Base-by-base conservation (phyloP, 2,329 filamentous ascomycete genomes). In the Fusarium proliferatum region DNA sequence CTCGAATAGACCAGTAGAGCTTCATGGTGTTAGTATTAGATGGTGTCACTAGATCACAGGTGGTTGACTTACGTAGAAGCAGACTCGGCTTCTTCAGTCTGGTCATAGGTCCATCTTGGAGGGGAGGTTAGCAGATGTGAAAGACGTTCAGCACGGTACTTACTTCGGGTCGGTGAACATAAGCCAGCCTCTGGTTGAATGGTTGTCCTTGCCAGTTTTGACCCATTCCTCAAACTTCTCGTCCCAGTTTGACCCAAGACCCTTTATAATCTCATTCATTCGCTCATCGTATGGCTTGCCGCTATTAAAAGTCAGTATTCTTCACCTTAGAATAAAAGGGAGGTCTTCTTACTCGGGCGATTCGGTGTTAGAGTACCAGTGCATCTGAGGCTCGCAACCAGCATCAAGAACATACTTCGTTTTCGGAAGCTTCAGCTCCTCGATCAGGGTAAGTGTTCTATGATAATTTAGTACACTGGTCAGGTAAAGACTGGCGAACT, bases 1-100 rank as follows among this genome's bases (percentile, higher is more conserved):
- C 1, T 73, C 70, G 13, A 73, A 74, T 0, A 74, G 59, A 1
- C 71, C 70, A 2, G 71, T 71, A 2, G 71, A 73, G 4, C 71
- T 73, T 9, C 2, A 6, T 9, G 5, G 7, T 2, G 3, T 11
- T 10, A 28, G 53, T 19, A 49, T 15, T 16, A 4, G n/a, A 6
- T 16, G 9, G 2, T 8, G 4, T 6, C 9, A 4, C 3, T 9
- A 1, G 2, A 21, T 30, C 3, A 4, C 6, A 1, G 6, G 16
- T 9, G 3, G 13, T 2, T 1, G 1, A 38, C 69, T 61, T 16
- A 71, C 71, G 67, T 74, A 3, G 55, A 36, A 6, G 66, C 59
- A 0, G 56, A 17, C 10, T 74, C 71, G 0, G 55, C 66, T 8
- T 59, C 55, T 6, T 67, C 42, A 0, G 71, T 73, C 17, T 70